Base-by-base conservation (phyloP, 306 rosid genomes). In the Sphenostylis stenocarpa region DNA sequence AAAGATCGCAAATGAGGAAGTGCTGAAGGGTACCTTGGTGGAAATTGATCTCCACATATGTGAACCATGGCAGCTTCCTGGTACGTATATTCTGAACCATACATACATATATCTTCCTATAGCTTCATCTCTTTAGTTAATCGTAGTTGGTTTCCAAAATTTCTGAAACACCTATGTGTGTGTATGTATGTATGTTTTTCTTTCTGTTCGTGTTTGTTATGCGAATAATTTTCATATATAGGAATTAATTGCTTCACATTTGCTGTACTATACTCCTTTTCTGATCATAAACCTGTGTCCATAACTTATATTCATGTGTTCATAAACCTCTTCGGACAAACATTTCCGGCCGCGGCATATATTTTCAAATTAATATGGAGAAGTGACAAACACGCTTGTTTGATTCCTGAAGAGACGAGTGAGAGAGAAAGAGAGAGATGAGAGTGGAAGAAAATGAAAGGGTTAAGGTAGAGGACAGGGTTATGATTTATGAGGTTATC, bases 11-110 rank as follows among this genome's bases (percentile, higher is more conserved):
- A 89, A 95, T 76, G 93, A 96, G 44, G 77, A 91, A 47, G 81
- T 86, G 74, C 80, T 90, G 3, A 96, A 90, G 87, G 96, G 93
- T 3, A 91, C 99, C 76, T 81, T 96, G 84, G 86, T 92, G 1
- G 99, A 95, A 81, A 92, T 95, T 56, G 99, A 95, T 48, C 80
- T 95, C 84, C 99, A 95, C 83, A 88, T 80, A n/a, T 92, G 97
- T 44, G 99, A 95, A 83, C 99, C 99, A 76, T 95, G 99, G 99
- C 97, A 95, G 73, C 99, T 95, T 87, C 99, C 99, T 1, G 97
- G 99, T 95, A 89, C 24, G 4, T 44, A 71, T 38, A 3, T 6
- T 49, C 13, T 48, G 2, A 45, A 70, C 39, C 43, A 17, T 72
- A n/a, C n/a, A n/a, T 72, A 57, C 43, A 49, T 17, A 52, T 2